Evolutionary conservation across 768 basidiomycete species (phyloP), one percentile per base, ranked within the genome.

Genomic region (Rhizopogon roseolus): DNA sequence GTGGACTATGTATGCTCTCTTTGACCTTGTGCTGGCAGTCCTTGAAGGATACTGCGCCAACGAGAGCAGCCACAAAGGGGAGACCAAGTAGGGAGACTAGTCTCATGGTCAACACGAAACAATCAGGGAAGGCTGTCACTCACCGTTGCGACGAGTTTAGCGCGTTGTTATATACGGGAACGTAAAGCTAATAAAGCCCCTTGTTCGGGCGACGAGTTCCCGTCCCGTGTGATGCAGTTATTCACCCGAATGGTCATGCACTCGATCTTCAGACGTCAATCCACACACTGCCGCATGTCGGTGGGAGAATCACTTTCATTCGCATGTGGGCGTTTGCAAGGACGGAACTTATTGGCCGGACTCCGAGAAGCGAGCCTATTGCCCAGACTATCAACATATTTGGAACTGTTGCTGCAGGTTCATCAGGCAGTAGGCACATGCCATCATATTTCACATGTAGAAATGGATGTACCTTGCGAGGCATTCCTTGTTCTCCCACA

Each of bases 1-100:
- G 85, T 29, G 71, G 62, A 0, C 50, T 49, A 17, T 62, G 4
- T 50, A 81, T 69, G 51, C 66, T 71, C 57, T 84, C 81, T 66
- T 84, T 85, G 63, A 81, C 64, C 60, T 66, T 73, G 52, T 62
- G 50, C 0, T 61, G 53, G n/a, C 28, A 54, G 13, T 58, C 57
- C 41, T 55, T 56, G 41, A 56, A 54, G 10, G 39, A 17, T 17
- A 36, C 45, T 14, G 62, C 62, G 2, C 29, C 28, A 16, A 52
- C 63, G 39, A 64, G 50, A 42, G 53, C 40, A 11, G 39, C 54
- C 19, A 22, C 28, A 29, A 52, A 43, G 29, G 51, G 51, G n/a
- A 43, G 40, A 22, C 46, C 37, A 14, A 51, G n/a, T 1, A 51
- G 40, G 14, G 41, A 50, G 36, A 29, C 27, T 16, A 50, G 54